Percentiles rank a stretch among this genome's conserved stretches.
Evolutionary conservation across 1,284 basidiomycete species (phyloP).

Genomic region (Naganishia albida): DNA sequence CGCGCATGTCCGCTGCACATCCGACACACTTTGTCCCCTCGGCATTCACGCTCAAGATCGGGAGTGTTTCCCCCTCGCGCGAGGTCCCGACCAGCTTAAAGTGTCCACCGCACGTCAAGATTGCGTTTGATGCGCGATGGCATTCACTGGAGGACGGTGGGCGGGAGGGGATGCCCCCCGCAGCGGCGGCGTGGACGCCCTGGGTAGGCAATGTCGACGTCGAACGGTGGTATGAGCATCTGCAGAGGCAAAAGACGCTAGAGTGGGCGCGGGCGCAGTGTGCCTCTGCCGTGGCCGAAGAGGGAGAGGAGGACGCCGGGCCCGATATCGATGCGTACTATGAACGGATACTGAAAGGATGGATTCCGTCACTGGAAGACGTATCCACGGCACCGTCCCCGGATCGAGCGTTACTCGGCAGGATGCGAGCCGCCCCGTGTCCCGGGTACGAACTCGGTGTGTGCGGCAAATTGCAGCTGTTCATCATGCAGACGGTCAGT

Average conservation of each 20-base stretch:
- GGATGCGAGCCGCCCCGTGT: slow-evolving; percentile 37
- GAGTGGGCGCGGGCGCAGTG: slow-evolving; percentile 10
- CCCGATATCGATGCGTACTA: slow-evolving; percentile 3
- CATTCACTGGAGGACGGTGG: slow-evolving; percentile 42
- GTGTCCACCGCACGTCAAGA: slow-evolving; percentile 40
- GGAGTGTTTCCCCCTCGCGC: slow-evolving; percentile 30
- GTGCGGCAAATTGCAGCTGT: slow-evolving; percentile 58
- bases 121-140: slow-evolving; percentile 50
- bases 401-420: slow-evolving; percentile 3
- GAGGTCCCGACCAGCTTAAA: slow-evolving; percentile 40
- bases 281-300: neutral
- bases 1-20: slow-evolving; percentile 34
- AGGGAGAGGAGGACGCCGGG: slow-evolving; percentile 2
- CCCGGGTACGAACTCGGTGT: slow-evolving; percentile 58
- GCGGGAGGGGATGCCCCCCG: too few relatives aligned
- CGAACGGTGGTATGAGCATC: slow-evolving; percentile 43
- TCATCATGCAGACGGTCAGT: slow-evolving; percentile 55
- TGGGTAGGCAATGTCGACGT: slow-evolving; percentile 52
- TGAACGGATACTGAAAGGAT: neutral
- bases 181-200: slow-evolving; percentile 42
- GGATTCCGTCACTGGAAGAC: neutral
- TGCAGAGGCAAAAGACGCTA: slow-evolving; percentile 1
- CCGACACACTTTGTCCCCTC: slow-evolving; percentile 30
- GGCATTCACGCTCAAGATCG: slow-evolving; percentile 34
- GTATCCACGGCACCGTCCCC: neutral